A percentile compares a stretch with the other conserved stretches of the same genome.
Evolutionary conservation across 345 rosid species (phyloP).

Genomic region (Boechera stricta): DNA sequence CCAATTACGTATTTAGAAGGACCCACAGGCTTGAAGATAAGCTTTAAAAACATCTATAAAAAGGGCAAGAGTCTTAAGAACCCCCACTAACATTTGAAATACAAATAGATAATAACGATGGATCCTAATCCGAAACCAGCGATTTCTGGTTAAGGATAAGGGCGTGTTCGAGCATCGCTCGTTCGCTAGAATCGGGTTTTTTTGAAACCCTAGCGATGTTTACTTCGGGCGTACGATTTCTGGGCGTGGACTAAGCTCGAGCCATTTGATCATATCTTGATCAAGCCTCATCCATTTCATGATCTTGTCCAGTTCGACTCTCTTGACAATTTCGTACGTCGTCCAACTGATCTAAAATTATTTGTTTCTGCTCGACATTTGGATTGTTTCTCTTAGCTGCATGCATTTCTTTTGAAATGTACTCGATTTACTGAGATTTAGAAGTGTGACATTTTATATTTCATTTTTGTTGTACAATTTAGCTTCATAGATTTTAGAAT

Average conservation of each 20-base stretch:
- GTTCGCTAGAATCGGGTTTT: constrained; percentile 66
- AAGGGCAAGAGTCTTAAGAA: neutral
- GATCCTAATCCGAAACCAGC: neutral
- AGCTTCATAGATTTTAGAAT: too few relatives aligned
- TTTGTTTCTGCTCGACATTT: neutral
- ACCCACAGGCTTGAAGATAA: neutral
- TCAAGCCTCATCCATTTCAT: constrained; percentile 77
- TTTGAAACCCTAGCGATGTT: constrained; percentile 84
- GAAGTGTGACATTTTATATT: too few relatives aligned
- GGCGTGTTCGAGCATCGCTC: constrained; percentile 55
- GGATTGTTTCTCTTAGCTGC: too few relatives aligned
- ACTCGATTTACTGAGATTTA: too few relatives aligned
- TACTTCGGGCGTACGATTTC: constrained; percentile 76
- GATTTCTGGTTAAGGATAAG: neutral
- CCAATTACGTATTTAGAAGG: neutral
- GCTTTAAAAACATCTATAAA: constrained; percentile 4
- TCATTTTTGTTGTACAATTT: too few relatives aligned
- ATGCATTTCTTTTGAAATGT: too few relatives aligned
- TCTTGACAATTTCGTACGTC: constrained; percentile 63
- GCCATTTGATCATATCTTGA: constrained; percentile 69
- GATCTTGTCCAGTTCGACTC: constrained; percentile 75
- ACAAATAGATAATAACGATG: neutral
- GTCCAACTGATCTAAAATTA: neutral
- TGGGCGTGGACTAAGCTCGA: constrained; percentile 68
- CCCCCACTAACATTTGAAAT: neutral